These are phyloP conservation scores for Ochromonas danica DNA, from an alignment of 108 stramenopile species.

Conservation along the genomic window DNA sequence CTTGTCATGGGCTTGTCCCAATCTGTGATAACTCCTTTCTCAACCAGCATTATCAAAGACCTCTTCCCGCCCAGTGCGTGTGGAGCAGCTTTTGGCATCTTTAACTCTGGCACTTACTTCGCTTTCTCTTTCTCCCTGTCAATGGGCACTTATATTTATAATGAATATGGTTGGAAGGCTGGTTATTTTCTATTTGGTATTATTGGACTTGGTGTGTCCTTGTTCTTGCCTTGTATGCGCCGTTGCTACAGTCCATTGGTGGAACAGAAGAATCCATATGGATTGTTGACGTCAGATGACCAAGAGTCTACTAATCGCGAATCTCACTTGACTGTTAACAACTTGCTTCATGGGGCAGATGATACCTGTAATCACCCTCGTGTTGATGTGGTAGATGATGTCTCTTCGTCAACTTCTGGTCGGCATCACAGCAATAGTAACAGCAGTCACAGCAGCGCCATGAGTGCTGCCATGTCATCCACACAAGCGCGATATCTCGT, in stretches of 20 bases:
- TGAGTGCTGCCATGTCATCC: neutral
- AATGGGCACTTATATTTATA: slow-evolving; percentile 23
- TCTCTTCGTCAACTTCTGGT: too few species aligned
- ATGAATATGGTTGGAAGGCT: slow-evolving; percentile 8
- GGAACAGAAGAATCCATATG: too few species aligned
- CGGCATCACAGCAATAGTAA: neutral
- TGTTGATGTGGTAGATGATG: too few species aligned
- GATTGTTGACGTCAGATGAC: too few species aligned
- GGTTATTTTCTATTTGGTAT: slow-evolving; percentile 18
- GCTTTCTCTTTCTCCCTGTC: slow-evolving; percentile 29
- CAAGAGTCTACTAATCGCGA: too few species aligned
- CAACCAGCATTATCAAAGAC: neutral
- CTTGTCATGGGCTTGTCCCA: neutral
- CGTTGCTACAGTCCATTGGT: too few species aligned
- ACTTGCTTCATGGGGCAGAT: too few species aligned
- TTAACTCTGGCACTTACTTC: slow-evolving; percentile 22
- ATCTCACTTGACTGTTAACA: too few species aligned
- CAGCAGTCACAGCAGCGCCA: neutral
- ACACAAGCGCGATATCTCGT: neutral
- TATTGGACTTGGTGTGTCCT: neutral
- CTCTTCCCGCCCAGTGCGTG: neutral
- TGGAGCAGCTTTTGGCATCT: slow-evolving; percentile 24
- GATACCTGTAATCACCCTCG: too few species aligned
- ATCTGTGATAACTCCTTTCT: slow-evolving; percentile 23
- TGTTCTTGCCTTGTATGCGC: neutral